phyloP scores from a whole-genome alignment of 2,329 filamentous ascomycete genomes.

The Aspergillus sp. region DNA sequence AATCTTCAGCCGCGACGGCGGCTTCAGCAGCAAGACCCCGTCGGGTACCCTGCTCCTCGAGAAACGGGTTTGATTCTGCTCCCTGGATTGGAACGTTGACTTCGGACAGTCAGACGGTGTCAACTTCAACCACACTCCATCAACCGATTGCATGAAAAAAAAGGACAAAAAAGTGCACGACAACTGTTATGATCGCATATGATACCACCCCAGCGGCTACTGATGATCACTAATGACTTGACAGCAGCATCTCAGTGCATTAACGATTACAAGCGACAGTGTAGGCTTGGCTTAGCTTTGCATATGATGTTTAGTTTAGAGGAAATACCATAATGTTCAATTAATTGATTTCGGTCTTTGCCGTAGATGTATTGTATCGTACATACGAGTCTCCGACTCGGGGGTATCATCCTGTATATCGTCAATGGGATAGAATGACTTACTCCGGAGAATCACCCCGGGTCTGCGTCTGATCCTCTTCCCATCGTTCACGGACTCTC shows the following conservation, averaged over 20 bases:
- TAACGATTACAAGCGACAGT: slow-evolving; percentile 10
- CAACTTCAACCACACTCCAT: neutral
- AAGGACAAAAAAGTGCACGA: neutral
- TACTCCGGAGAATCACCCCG: neutral
- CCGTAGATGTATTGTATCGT: slow-evolving; percentile 5
- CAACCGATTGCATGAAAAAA: neutral
- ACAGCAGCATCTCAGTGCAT: slow-evolving; percentile 12
- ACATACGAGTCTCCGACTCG: slow-evolving; percentile 3
- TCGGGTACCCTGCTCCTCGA: slow-evolving; percentile 40
- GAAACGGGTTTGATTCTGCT: slow-evolving; percentile 29
- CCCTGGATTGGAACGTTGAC: slow-evolving; percentile 11
- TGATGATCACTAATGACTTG: slow-evolving; percentile 18
- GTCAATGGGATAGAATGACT: slow-evolving; percentile 7
- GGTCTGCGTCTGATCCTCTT: slow-evolving; percentile 16
- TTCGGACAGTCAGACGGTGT: slow-evolving; percentile 3
- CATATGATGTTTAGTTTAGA: slow-evolving; percentile 2
- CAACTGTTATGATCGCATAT: slow-evolving; percentile 4
- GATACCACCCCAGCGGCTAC: slow-evolving; percentile 5
- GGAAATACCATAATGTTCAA: slow-evolving; percentile 6
- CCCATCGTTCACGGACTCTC: slow-evolving; percentile 40
- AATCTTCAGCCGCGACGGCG: slow-evolving; percentile 67
- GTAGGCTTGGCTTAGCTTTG: slow-evolving; percentile 12
- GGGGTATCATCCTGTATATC: slow-evolving; percentile 8
- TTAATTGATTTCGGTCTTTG: neutral
- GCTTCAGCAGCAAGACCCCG: slow-evolving; percentile 36